phyloP scores from a whole-genome alignment of 2,329 filamentous ascomycete genomes.

The Cylindrodendrum hubeiense region DNA sequence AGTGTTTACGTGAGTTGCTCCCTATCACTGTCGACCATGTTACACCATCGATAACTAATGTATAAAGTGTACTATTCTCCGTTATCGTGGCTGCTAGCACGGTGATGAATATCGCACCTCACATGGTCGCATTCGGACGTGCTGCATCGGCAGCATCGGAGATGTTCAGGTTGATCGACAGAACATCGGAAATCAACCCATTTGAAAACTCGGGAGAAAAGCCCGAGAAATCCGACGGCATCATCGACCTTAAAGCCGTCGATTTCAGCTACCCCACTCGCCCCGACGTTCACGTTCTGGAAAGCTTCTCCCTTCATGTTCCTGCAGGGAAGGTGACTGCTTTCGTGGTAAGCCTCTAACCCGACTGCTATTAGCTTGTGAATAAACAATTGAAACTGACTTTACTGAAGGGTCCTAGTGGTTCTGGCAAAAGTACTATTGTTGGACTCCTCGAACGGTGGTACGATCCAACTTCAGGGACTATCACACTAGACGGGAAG shows the following conservation, averaged over 20 bases:
- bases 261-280: conserved; percentile 57
- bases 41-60: not conserved
- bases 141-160: conserved; percentile 44
- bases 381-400: not conserved
- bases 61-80: conserved; percentile 48
- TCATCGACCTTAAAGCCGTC: conserved; percentile 52
- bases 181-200: conserved; percentile 48
- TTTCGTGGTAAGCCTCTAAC: conserved; percentile 45
- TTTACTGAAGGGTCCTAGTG: conserved; percentile 42
- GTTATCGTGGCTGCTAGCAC: conserved; percentile 50
- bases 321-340: conserved; percentile 57
- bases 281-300: conserved; percentile 53
- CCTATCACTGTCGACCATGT: not conserved
- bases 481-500: conserved; percentile 48
- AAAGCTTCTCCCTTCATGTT: conserved; percentile 54
- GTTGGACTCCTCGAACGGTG: conserved; percentile 53
- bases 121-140: conserved; percentile 48
- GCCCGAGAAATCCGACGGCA: conserved; percentile 39
- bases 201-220: conserved; percentile 44
- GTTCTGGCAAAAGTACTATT: conserved; percentile 53
- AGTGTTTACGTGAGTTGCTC: conserved; percentile 50
- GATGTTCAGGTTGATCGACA: conserved; percentile 45
- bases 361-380: not conserved
- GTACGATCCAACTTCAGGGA: conserved; percentile 48
- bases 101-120: conserved; percentile 48